A percentile compares a stretch with the other conserved stretches of the same genome.
These are phyloP conservation scores for Saitozyma sp. DNA, from an alignment of 768 basidiomycete species.

Conservation along the genomic window DNA sequence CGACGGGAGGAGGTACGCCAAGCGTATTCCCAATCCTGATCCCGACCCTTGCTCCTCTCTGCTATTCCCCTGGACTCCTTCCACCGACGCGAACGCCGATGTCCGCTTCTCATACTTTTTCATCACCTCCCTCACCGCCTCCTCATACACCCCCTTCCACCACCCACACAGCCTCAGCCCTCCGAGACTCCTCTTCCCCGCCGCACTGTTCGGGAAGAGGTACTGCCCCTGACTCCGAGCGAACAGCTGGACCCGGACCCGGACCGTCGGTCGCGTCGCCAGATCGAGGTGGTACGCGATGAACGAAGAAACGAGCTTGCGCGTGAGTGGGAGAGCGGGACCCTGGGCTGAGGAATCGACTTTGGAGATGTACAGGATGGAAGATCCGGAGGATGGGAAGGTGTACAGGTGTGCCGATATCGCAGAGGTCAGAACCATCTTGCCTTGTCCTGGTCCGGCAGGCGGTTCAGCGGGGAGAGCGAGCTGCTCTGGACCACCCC, in stretches of 20 bases:
- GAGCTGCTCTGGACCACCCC: too few species aligned
- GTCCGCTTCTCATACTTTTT: not conserved
- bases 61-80: not conserved
- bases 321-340: slow-evolving; percentile 55
- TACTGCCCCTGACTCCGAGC: slow-evolving; percentile 89
- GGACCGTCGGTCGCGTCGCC: slow-evolving; percentile 62
- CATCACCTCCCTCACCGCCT: slow-evolving; percentile 58
- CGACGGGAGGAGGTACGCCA: slow-evolving; percentile 43
- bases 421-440: slow-evolving; percentile 66
- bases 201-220: slow-evolving; percentile 83
- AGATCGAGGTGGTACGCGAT: slow-evolving; percentile 64
- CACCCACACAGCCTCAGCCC: slow-evolving; percentile 82
- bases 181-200: slow-evolving; percentile 71
- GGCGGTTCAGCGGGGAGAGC: too few species aligned
- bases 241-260: slow-evolving; percentile 79
- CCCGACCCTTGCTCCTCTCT: not conserved
- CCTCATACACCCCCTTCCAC: slow-evolving; percentile 80
- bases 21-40: not conserved
- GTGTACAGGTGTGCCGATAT: slow-evolving; percentile 62
- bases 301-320: slow-evolving; percentile 67
- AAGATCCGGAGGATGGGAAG: slow-evolving; percentile 66
- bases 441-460: not conserved
- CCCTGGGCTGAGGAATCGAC: slow-evolving; percentile 88
- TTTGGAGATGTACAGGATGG: slow-evolving; percentile 87
- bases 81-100: not conserved